Evolutionary conservation across 495 filamentous ascomycete genomes (phyloP), one percentile per base, ranked within the genome.

Genomic region (Glarea lozoyensis): DNA sequence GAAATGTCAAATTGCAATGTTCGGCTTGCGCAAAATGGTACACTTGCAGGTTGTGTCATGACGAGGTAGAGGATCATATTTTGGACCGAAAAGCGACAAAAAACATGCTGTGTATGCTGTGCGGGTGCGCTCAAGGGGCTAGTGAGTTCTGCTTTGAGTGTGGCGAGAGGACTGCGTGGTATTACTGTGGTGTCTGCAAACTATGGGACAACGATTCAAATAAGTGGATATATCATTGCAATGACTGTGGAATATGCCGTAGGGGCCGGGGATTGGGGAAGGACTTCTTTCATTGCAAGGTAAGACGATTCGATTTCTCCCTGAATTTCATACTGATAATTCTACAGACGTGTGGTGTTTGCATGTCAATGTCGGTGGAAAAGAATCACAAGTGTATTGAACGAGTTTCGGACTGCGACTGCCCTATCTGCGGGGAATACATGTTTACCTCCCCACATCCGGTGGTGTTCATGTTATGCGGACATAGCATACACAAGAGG

Each of bases 81-180:
- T 69, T 99, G 42, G 75, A 83, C 54, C 79, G 92, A 34, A 77
- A 75, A 37, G 82, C 84, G 47, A 97, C 89, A 19, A 82, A 83
- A 62, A 81, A 96, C 58, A 99, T 99, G 92, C 70, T 97, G 16
- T 99, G 92, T 66, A 99, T 99, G 92, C 70, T 89, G 21, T 99
- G 92, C 64, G 81, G 81, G 10, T 80, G 79, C 53, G 79, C 92
- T 10, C 92, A 99, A 54, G 76, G 78, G 37, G 93, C 87, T 11
- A 74, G 74, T 22, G 83, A 92, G 45, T 69, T 75, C 30, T 99
- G 92, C 60, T 61, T 67, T 29, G 58, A 78, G 16, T 99, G 92
- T 60, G 81, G 78, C 23, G 75, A 80, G 54, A 76, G 75, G 39
- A 79, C 82, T 13, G 86, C 88, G n/a, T 84, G 81, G 56, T 97